Conservation (phyloP, 1,284 basidiomycete species). For the Meira nashicola region DNA sequence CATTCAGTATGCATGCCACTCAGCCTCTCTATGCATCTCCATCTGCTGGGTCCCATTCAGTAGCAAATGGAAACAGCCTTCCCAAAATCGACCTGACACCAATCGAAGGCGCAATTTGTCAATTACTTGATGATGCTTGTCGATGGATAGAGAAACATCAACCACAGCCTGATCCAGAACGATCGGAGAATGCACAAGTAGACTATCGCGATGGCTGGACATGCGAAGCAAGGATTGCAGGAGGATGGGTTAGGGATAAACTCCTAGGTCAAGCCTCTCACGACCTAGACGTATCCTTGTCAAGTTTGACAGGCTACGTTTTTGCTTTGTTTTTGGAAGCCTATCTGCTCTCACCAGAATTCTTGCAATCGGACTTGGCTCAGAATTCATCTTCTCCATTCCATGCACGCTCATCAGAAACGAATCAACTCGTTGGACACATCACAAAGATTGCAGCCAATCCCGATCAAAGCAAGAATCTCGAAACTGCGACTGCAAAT, state of each 20-base stretch:
- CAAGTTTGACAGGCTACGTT: conserved; percentile 75
- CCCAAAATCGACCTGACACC: conserved; percentile 22
- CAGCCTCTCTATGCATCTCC: too few relatives aligned
- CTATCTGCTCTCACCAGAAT: conserved; percentile 60
- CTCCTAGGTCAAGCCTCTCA: conserved; percentile 75
- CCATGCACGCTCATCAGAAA: conserved; percentile 8
- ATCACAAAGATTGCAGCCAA: conserved; percentile 81
- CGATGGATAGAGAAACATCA: conserved; percentile 28
- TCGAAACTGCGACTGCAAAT: conserved; percentile 89
- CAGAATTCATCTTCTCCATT: conserved; percentile 54
- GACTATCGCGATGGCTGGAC: conserved; percentile 9
- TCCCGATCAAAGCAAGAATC: conserved; percentile 94
- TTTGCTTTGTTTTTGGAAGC: conserved; percentile 78
- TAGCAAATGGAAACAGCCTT: neutral
- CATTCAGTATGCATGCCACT: neutral
- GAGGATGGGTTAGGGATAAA: conserved; percentile 98
- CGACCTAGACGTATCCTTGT: conserved; percentile 90
- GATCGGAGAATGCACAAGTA: conserved; percentile 4
- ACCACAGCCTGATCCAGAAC: conserved; percentile 26
- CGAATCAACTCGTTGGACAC: conserved; percentile 32
- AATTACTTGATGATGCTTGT: conserved; percentile 42
- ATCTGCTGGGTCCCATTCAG: too few relatives aligned
- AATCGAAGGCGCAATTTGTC: conserved; percentile 34
- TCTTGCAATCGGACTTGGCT: conserved; percentile 48
- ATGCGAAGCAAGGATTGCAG: conserved; percentile 59